Conservation (phyloP, 768 basidiomycete genomes). For the Pilatotrama ljubarskyi region DNA sequence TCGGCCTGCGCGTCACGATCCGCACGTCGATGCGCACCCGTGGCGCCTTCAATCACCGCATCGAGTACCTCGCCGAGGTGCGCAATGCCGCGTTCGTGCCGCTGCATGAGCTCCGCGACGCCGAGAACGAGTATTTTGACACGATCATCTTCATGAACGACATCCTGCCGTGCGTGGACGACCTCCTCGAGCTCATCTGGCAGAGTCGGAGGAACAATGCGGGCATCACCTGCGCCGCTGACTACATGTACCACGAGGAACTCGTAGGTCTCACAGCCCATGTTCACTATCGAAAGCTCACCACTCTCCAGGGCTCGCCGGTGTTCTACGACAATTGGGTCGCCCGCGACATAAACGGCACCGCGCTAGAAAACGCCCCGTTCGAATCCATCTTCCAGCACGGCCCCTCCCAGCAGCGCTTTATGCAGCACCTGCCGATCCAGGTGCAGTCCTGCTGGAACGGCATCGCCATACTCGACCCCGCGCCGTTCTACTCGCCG, state of each 20-base stretch:
- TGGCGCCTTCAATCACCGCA: constrained; percentile 97
- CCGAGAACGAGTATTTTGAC: constrained; percentile 93
- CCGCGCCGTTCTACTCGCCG: constrained; percentile 90
- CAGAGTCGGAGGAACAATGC: constrained; percentile 92
- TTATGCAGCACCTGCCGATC: constrained; percentile 89
- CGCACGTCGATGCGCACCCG: constrained; percentile 90
- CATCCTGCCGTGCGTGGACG: constrained; percentile 96
- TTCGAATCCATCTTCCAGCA: constrained; percentile 96
- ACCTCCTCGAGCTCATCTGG: constrained; percentile 96
- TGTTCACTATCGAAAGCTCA: background rate
- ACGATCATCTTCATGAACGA: constrained; percentile 99
- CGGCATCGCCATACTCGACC: constrained; percentile 93
- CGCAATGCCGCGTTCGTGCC: constrained; percentile 97
- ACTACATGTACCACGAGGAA: constrained; percentile 99
- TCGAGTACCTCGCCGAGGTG: constrained; percentile 99
- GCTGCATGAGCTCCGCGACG: constrained; percentile 88
- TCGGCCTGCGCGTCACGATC: constrained; percentile 92
- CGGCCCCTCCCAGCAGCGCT: constrained; percentile 68
- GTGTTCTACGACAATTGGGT: constrained; percentile 99
- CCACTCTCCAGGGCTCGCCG: constrained; percentile 57
- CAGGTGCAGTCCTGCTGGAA: constrained; percentile 99
- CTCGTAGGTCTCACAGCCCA: constrained; percentile 51
- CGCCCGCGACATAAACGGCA: constrained; percentile 97
- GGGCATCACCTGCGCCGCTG: constrained; percentile 96
- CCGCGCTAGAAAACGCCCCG: constrained; percentile 95